Evolutionary conservation across 2,329 filamentous ascomycete genomes (phyloP), one percentile per base, ranked within the genome.

Genomic region (Pestalotiopsis sp.): DNA sequence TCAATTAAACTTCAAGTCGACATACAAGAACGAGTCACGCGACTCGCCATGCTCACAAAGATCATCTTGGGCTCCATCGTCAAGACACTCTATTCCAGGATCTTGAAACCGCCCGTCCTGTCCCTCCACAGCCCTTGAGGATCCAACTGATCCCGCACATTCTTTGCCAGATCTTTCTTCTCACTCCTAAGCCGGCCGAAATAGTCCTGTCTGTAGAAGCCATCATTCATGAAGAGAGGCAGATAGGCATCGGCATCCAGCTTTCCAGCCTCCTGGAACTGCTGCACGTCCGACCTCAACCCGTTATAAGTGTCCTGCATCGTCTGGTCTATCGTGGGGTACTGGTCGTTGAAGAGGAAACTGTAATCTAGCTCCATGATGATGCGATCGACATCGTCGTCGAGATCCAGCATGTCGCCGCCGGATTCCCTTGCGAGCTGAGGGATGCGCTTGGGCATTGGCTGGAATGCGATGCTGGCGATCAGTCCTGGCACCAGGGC

Each of bases 191-290:
- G 66, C 55, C 82, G 72, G 2, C 77, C 80, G 60, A 78, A 84
- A 72, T 82, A 83, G 66, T 84, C 82, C 73, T 85, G 79, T 23
- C 77, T 69, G 66, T 78, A 80, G 71, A 79, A 83, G 11, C 76
- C 79, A 64, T 84, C 81, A 71, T 84, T 85, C 77, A 81, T 79
- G 72, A 83, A 84, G 11, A 84, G 71, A 13, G 82, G 82, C 64
- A 81, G 73, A 68, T 81, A 82, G 2, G 73, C 78, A 4, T 71
- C 68, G 17, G 77, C 74, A 6, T 64, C 61, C 59, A 83, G 69
- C 36, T 74, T 70, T 38, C 79, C 80, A 27, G 78, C 75, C 17
- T 71, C 72, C 67, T 81, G 74, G 69, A 77, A 79, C 14, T 72
- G 72, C 65, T 74, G 57, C 3, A 79, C 77, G n/a, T 76, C 69